Evolutionary conservation across 495 filamentous ascomycete species (phyloP).

Genomic region (Podospora anserina): DNA sequence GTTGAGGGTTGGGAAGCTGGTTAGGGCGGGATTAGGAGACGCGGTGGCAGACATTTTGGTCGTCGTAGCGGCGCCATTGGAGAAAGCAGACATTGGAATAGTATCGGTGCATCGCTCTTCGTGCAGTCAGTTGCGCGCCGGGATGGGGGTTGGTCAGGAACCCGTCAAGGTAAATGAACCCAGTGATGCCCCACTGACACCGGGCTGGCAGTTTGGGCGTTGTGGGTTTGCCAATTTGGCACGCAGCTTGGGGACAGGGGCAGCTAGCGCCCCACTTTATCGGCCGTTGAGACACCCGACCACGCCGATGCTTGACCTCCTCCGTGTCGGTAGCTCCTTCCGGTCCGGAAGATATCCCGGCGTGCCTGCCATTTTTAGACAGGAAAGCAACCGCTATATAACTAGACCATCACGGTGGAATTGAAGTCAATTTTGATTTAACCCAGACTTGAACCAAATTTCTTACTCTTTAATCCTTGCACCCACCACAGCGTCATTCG

Average conservation of each 20-base stretch:
- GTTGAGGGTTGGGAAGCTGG: slow-evolving; percentile 6
- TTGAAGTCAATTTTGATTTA: neutral
- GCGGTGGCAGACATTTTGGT: slow-evolving; percentile 24
- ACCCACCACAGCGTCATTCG: neutral
- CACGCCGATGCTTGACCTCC: neutral
- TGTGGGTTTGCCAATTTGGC: slow-evolving; percentile 5
- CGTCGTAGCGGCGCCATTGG: slow-evolving; percentile 39
- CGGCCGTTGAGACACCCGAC: slow-evolving; percentile 6
- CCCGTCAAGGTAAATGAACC: neutral
- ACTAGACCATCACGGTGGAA: neutral
- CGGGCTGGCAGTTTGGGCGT: neutral
- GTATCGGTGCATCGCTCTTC: neutral
- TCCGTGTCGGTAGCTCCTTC: neutral
- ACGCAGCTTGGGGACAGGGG: slow-evolving; percentile 7
- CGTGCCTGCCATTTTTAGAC: neutral
- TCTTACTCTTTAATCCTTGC: neutral
- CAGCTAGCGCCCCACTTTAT: slow-evolving; percentile 1
- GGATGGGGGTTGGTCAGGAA: neutral
- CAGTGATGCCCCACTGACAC: slow-evolving; percentile 4
- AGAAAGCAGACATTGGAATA: slow-evolving; percentile 35
- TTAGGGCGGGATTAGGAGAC: slow-evolving; percentile 18
- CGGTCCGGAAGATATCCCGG: neutral
- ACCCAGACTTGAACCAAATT: neutral
- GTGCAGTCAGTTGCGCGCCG: neutral
- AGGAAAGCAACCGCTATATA: neutral